phyloP scores from a whole-genome alignment of 768 basidiomycete genomes.

The Hygrophorus pudorinus region DNA sequence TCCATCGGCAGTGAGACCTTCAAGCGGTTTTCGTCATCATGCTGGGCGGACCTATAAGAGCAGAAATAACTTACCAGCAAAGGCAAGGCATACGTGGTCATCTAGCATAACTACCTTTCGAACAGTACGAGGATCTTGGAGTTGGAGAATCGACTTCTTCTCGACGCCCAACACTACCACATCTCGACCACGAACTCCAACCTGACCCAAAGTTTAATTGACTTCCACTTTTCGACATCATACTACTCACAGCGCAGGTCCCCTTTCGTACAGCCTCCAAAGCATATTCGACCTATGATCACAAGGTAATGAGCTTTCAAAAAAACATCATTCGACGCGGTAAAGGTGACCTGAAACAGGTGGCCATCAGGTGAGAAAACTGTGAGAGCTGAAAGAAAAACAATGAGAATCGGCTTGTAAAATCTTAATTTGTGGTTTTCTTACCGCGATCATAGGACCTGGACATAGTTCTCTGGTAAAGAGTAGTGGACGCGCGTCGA shows the following conservation, averaged over 20 bases:
- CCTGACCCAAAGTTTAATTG: slow-evolving; percentile 34
- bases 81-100: slow-evolving; percentile 94
- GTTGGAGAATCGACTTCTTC: slow-evolving; percentile 95
- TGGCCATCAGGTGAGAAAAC: slow-evolving; percentile 99
- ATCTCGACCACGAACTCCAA: slow-evolving; percentile 90
- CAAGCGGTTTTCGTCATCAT: slow-evolving; percentile 6
- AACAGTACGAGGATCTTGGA: slow-evolving; percentile 96
- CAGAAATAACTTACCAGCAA: slow-evolving; percentile 60
- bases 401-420: background rate
- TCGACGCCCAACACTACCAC: slow-evolving; percentile 96
- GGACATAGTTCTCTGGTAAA: slow-evolving; percentile 47
- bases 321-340: background rate
- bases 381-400: slow-evolving; percentile 65
- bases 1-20: slow-evolving; percentile 95
- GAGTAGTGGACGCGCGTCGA: background rate
- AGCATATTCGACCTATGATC: slow-evolving; percentile 88
- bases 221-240: slow-evolving; percentile 4
- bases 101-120: slow-evolving; percentile 98
- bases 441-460: slow-evolving; percentile 96
- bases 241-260: slow-evolving; percentile 76
- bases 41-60: slow-evolving; percentile 1
- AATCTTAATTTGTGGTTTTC: slow-evolving; percentile 8
- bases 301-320: background rate
- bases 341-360: slow-evolving; percentile 74
- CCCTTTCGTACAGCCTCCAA: slow-evolving; percentile 96